Percentiles rank a stretch among this genome's conserved stretches.
Evolutionary conservation across 805 yeast genomes (phyloP).

Genomic region (Metschnikowia henanensis): DNA sequence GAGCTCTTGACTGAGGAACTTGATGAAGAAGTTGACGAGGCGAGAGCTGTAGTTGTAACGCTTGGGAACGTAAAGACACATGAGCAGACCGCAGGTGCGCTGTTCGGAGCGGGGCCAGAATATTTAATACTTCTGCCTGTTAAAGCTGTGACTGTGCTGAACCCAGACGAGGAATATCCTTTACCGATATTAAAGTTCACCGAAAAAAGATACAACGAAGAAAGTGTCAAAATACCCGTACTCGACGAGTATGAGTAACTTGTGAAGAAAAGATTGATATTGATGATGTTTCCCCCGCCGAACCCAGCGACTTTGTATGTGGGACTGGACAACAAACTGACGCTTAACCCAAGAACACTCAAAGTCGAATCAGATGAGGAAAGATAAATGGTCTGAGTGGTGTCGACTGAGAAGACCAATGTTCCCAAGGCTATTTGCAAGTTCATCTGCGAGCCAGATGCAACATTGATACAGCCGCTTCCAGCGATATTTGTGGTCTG

Average conservation of each 20-base stretch:
- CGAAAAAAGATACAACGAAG: not conserved
- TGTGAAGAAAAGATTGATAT: constrained; percentile 2
- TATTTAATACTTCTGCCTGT: constrained; percentile 1
- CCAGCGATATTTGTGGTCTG: constrained; percentile 26
- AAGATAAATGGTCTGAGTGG: constrained; percentile 6
- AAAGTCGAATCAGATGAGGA: not conserved
- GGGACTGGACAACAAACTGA: not conserved
- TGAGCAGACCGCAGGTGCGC: constrained; percentile 2
- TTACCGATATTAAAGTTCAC: constrained; percentile 9
- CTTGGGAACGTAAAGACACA: constrained; percentile 5
- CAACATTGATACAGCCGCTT: constrained; percentile 13
- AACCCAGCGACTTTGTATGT: constrained; percentile 12
- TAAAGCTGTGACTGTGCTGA: not conserved
- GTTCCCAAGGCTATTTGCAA: constrained; percentile 5
- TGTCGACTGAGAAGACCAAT: not conserved
- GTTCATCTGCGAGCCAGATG: not conserved
- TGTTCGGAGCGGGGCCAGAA: constrained; percentile 5
- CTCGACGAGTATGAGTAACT: constrained; percentile 5
- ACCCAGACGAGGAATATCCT: constrained; percentile 1
- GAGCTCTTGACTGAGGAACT: not conserved
- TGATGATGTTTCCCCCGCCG: constrained; percentile 12
- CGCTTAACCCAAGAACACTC: constrained; percentile 5
- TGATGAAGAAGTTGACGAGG: not conserved
- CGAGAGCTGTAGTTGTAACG: constrained; percentile 1
- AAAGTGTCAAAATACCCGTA: constrained; percentile 11